Evolutionary conservation across 202 grass and related monocot species (phyloP).

Genomic region (Setaria viridis): DNA sequence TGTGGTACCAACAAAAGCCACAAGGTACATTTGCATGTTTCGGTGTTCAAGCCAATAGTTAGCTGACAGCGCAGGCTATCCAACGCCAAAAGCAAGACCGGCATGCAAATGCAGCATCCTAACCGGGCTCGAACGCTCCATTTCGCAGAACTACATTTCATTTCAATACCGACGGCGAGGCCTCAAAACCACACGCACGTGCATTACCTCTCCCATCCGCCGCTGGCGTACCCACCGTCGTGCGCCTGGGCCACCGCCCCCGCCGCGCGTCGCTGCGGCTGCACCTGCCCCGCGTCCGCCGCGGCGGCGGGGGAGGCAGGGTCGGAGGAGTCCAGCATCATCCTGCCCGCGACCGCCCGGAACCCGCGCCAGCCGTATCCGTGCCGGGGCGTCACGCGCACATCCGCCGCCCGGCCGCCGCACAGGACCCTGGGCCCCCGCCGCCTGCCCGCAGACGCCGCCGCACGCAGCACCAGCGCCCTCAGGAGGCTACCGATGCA

Average conservation of each 20-base stretch:
- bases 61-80: background rate
- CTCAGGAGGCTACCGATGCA: conserved; percentile 90
- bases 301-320: background rate
- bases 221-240: conserved; percentile 58
- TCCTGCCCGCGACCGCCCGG: conserved; percentile 64
- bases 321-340: conserved; percentile 71
- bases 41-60: conserved; percentile 4
- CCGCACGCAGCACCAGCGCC: conserved; percentile 71
- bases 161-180: background rate
- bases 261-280: conserved; percentile 46
- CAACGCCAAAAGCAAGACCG: conserved; percentile 3
- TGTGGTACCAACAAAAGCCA: background rate
- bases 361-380: conserved; percentile 55
- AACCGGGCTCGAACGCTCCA: background rate
- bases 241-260: conserved; percentile 38
- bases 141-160: background rate
- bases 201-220: conserved; percentile 67
- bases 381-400: conserved; percentile 53
- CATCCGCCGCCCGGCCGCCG: conserved; percentile 53
- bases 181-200: background rate
- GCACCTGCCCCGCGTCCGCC: conserved; percentile 35
- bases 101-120: background rate
- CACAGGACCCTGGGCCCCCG: conserved; percentile 44
- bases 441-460: conserved; percentile 43
- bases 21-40: conserved; percentile 8